Base-by-base conservation (phyloP, 1,139 yeast species). In the Debaryomyces udenii region DNA sequence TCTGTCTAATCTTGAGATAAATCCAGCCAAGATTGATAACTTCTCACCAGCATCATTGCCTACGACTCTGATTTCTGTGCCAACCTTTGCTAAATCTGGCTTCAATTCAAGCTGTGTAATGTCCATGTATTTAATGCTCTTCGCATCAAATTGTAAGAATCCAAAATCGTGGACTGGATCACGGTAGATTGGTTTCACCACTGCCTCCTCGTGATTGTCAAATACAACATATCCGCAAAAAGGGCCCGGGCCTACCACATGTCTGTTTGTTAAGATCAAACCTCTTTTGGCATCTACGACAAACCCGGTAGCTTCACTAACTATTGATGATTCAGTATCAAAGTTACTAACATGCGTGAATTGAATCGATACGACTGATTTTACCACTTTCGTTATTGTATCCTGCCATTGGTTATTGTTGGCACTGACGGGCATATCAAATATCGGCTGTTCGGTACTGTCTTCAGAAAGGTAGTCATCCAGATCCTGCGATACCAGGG, bases 31-130 rank as follows among this genome's bases (percentile, higher is more conserved):
- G 55, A 91, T 91, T 36, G 95, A 85, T 41, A 91, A 70, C 62
- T 90, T 90, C 61, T 91, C 97, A 57, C 97, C 97, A 5, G 96
- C 96, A 68, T 91, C 97, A 62, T 91, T 91, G 70, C 97, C 97
- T 34, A 90, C 91, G 27, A 91, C 96, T 58, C 96, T 76, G 53
- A 91, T 90, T 59, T 91, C 97, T 29, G 90, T 82, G 27, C 97
- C 97, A 15, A 91, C 89, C 54, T 78, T 76, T 18, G 96, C 97
- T 45, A 85, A 68, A 16, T 88, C 91, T 0, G 98, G 98, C 46
- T 77, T 75, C 45, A 91, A 69, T 35, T 78, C 78, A 39, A 91
- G 71, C 37, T 85, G 84, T 35, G 75, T 74, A 4, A 90, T 76
- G 40, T 77, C 66, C 83, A 89, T 83, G 57, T 90, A 86, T 61